Evolutionary conservation across 2,329 filamentous ascomycete species (phyloP).

Genomic region (Aureobasidium pullulans): DNA sequence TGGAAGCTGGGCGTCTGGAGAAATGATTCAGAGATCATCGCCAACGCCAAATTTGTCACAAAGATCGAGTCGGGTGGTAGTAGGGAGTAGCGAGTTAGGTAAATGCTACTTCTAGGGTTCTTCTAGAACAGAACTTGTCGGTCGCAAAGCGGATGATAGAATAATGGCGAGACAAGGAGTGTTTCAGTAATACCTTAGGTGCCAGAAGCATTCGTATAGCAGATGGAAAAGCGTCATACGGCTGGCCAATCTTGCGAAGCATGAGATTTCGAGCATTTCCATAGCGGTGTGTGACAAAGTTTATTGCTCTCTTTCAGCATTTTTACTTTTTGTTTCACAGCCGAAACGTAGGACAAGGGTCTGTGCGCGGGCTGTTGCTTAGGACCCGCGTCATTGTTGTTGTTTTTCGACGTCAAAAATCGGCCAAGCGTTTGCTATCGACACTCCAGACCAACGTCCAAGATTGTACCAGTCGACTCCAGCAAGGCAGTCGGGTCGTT

Average conservation of each 20-base stretch:
- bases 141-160: too few relatives aligned
- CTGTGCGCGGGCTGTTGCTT: background rate
- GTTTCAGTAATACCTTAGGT: too few relatives aligned
- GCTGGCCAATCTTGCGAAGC: too few relatives aligned
- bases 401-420: conserved; percentile 3
- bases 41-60: background rate
- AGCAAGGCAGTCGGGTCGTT: background rate
- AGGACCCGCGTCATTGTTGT: background rate
- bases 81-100: too few relatives aligned
- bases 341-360: background rate
- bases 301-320: background rate
- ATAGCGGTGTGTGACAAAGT: background rate
- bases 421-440: background rate
- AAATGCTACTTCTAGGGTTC: too few relatives aligned
- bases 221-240: too few relatives aligned
- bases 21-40: background rate
- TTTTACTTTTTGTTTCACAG: background rate
- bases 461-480: background rate
- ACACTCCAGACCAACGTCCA: background rate
- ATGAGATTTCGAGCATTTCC: too few relatives aligned
- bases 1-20: conserved; percentile 5
- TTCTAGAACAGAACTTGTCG: too few relatives aligned
- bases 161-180: too few relatives aligned
- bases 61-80: background rate
- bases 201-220: too few relatives aligned